A percentile compares a stretch with the other conserved stretches of the same genome.
Conservation (phyloP, 805 yeast species). For the Wickerhamomyces bisporus region DNA sequence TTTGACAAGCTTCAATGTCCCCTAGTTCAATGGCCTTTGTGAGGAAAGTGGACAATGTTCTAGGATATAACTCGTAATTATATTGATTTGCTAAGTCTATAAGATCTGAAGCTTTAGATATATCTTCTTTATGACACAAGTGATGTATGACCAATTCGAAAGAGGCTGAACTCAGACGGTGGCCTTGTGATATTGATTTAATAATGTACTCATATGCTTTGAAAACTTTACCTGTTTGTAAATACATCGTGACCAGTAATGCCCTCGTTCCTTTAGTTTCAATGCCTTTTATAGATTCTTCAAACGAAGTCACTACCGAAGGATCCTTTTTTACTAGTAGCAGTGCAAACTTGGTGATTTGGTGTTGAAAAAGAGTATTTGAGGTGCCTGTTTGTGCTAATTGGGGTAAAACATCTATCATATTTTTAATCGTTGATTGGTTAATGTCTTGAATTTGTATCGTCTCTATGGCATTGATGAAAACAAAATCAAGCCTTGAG, state of each 20-base stretch:
- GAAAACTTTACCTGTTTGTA: slow-evolving; percentile 3
- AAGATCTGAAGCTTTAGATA: slow-evolving; percentile 6
- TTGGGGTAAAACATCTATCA: neutral
- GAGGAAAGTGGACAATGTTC: slow-evolving; percentile 10
- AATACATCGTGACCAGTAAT: slow-evolving; percentile 7
- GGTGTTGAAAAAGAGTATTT: neutral
- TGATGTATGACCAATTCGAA: slow-evolving; percentile 14
- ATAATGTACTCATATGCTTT: slow-evolving; percentile 7
- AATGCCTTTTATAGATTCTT: neutral
- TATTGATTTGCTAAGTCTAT: slow-evolving; percentile 1
- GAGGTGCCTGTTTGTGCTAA: neutral
- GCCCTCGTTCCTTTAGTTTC: slow-evolving; percentile 2
- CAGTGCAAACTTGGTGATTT: neutral
- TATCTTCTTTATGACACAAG: slow-evolving; percentile 4
- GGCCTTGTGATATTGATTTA: neutral
- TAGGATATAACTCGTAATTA: slow-evolving; percentile 10
- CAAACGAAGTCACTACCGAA: neutral
- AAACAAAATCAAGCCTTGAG: neutral
- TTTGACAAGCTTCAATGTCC: slow-evolving; percentile 1
- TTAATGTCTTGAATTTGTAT: slow-evolving; percentile 1
- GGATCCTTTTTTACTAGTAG: neutral
- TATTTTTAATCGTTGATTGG: slow-evolving; percentile 1
- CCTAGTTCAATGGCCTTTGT: slow-evolving; percentile 8
- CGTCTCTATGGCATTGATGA: neutral
- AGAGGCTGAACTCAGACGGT: slow-evolving; percentile 1